Evolutionary conservation across 768 basidiomycete species (phyloP).

Genomic region (Boletales sp.): DNA sequence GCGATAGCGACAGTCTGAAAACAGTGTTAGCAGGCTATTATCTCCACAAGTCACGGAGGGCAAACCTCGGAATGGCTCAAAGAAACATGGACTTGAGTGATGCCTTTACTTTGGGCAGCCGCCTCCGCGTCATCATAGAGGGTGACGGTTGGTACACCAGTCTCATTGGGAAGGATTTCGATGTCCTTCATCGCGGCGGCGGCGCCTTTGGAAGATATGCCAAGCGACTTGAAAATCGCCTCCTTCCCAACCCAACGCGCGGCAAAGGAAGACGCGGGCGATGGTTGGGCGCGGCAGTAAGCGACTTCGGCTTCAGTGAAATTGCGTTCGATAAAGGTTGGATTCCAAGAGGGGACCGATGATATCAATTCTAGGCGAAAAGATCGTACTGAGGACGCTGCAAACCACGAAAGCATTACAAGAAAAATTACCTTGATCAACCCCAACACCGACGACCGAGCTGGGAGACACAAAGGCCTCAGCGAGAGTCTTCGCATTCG

Average conservation of each 20-base stretch:
- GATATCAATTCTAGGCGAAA: constrained; percentile 74
- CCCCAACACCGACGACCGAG: constrained; percentile 73
- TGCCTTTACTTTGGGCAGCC: constrained; percentile 68
- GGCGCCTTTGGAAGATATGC: constrained; percentile 86
- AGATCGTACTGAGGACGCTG: constrained; percentile 3
- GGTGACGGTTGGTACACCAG: constrained; percentile 75
- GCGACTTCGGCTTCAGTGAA: constrained; percentile 86
- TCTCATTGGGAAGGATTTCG: constrained; percentile 79
- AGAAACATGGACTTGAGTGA: constrained; percentile 75
- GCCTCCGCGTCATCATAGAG: constrained; percentile 78
- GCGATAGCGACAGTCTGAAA: constrained; percentile 77
- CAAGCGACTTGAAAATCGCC: constrained; percentile 94
- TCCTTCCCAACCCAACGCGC: constrained; percentile 98
- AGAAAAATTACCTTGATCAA: constrained; percentile 71
- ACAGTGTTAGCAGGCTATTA: constrained; percentile 15
- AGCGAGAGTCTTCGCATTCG: constrained; percentile 67
- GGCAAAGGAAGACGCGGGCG: constrained; percentile 86
- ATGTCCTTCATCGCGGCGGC: constrained; percentile 96
- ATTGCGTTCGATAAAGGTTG: constrained; percentile 85
- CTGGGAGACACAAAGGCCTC: constrained; percentile 35
- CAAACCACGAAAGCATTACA: background rate
- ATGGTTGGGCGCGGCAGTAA: constrained; percentile 87
- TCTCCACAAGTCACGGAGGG: constrained; percentile 13
- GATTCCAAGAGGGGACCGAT: constrained; percentile 84
- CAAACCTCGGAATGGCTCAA: constrained; percentile 90